Evolutionary conservation across 2,329 filamentous ascomycete species (phyloP).

Genomic region (Aspergillus proliferans): DNA sequence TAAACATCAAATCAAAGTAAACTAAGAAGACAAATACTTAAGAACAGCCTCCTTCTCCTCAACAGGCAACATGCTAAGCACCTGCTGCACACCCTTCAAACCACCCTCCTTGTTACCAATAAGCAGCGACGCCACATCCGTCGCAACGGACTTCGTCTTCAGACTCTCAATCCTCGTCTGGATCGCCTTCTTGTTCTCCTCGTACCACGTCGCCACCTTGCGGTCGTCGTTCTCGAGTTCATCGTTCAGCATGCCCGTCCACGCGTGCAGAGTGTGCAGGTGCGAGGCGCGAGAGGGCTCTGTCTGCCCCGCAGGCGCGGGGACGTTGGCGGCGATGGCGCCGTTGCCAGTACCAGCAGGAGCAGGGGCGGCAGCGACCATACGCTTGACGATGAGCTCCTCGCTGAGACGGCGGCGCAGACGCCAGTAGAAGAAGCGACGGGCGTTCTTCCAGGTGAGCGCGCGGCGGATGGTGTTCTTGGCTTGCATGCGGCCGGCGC

Average conservation of each 20-base stretch:
- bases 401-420: conserved; percentile 93
- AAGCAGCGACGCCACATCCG: conserved; percentile 63
- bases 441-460: conserved; percentile 79
- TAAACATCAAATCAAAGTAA: too few relatives aligned
- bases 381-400: conserved; percentile 91
- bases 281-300: conserved; percentile 57
- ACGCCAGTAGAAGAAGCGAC: conserved; percentile 99
- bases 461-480: conserved; percentile 86
- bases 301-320: conserved; percentile 17
- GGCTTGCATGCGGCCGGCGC: conserved; percentile 94
- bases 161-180: conserved; percentile 77
- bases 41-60: conserved; percentile 81
- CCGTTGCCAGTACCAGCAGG: conserved; percentile 30
- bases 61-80: conserved; percentile 79
- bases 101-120: conserved; percentile 61
- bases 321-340: conserved; percentile 39
- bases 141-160: conserved; percentile 66
- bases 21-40: conserved; percentile 40
- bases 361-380: conserved; percentile 48
- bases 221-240: conserved; percentile 74
- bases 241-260: conserved; percentile 62
- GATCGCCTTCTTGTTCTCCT: conserved; percentile 81
- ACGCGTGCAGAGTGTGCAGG: conserved; percentile 71
- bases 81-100: conserved; percentile 78
- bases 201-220: conserved; percentile 88